phyloP scores from a whole-genome alignment of 176 grass and related monocot species.

The Bolboschoenus planiculmis region DNA sequence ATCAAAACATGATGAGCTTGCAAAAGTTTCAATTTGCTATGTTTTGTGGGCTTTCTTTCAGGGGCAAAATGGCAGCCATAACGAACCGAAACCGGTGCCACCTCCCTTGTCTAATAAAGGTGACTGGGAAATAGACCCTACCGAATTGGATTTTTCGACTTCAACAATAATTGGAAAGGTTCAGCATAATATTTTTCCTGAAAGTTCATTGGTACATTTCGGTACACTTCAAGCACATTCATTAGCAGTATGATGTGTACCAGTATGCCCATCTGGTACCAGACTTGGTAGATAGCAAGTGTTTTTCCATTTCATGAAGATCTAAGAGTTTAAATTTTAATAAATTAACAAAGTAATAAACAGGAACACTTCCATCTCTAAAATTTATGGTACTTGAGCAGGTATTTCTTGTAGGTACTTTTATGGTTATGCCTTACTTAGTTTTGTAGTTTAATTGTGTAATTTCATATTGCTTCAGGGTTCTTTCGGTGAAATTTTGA shows the following conservation, averaged over 20 bases:
- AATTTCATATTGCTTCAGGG: slow-evolving; percentile 43
- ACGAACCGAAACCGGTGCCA: slow-evolving; percentile 79
- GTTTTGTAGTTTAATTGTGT: not conserved
- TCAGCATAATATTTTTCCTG: not conserved
- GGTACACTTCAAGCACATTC: not conserved
- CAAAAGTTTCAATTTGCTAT: not conserved
- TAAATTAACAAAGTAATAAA: not conserved
- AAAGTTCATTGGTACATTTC: not conserved
- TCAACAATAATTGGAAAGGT: slow-evolving; percentile 84
- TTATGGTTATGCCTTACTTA: not conserved
- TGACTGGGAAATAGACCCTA: slow-evolving; percentile 95
- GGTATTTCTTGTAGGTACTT: not conserved
- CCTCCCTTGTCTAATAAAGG: slow-evolving; percentile 91
- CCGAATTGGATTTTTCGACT: slow-evolving; percentile 83
- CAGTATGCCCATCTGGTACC: not conserved
- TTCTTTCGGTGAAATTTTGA: slow-evolving; percentile 97
- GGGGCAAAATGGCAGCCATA: slow-evolving; percentile 98
- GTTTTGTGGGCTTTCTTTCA: slow-evolving; percentile 7
- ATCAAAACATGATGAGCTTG: not conserved
- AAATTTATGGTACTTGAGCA: not conserved
- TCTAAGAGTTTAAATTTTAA: not conserved
- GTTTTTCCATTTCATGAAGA: not conserved
- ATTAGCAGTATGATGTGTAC: not conserved
- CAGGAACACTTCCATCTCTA: not conserved
- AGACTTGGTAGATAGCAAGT: not conserved